Percentiles rank a stretch among this genome's conserved stretches.
Evolutionary conservation across 352 stramenopile species (phyloP).

Genomic region (Stramenopiles sp.): DNA sequence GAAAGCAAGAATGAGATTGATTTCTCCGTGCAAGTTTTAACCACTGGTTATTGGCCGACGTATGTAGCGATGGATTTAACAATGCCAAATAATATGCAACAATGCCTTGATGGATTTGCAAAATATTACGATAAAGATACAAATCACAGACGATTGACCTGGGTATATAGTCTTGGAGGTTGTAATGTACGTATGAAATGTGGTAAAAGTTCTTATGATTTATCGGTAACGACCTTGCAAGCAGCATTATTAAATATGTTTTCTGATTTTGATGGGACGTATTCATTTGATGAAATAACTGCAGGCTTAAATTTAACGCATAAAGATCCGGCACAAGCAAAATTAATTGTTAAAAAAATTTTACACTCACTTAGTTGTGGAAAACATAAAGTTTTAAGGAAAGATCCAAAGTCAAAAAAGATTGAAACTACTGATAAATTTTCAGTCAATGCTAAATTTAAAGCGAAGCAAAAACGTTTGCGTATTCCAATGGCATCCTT

Average conservation of each 20-base stretch:
- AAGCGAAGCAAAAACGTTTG: slow-evolving; percentile 85
- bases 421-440: slow-evolving; percentile 84
- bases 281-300: background rate
- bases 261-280: background rate
- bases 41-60: slow-evolving; percentile 93
- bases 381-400: slow-evolving; percentile 93
- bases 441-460: slow-evolving; percentile 75
- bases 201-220: background rate
- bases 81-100: slow-evolving; percentile 71
- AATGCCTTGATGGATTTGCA: slow-evolving; percentile 90
- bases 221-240: background rate
- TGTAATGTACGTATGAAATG: slow-evolving; percentile 40
- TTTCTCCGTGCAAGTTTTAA: slow-evolving; percentile 91
- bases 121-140: slow-evolving; percentile 74
- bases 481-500: slow-evolving; percentile 94
- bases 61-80: slow-evolving; percentile 88
- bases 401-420: slow-evolving; percentile 72
- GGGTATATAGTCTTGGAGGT: slow-evolving; percentile 87
- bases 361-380: slow-evolving; percentile 94
- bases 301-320: background rate
- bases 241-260: background rate
- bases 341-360: slow-evolving; percentile 75
- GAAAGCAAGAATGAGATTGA: slow-evolving; percentile 44
- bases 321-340: background rate
- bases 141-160: slow-evolving; percentile 81